Percentiles rank a stretch among this genome's conserved stretches.
These are phyloP conservation scores for Colletotrichum trifolii DNA, from an alignment of 2,329 filamentous ascomycete genomes.

Conservation along the genomic window DNA sequence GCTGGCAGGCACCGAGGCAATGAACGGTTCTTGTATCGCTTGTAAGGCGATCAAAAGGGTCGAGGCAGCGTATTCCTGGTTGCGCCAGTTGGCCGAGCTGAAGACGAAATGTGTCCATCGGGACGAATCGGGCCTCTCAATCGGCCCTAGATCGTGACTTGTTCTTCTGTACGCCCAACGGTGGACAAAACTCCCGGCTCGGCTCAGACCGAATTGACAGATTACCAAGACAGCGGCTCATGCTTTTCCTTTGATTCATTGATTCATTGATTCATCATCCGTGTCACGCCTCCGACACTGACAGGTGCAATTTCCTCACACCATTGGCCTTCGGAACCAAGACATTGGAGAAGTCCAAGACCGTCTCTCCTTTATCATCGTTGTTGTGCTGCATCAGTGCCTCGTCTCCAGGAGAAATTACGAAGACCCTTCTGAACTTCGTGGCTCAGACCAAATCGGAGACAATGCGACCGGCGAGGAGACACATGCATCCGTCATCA, in stretches of 20 bases:
- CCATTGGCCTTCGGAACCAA: conserved; percentile 8
- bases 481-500: conserved; percentile 13
- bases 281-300: background rate
- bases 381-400: background rate
- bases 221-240: no score
- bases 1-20: no score
- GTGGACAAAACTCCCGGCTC: no score
- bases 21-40: no score
- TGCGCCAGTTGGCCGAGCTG: no score
- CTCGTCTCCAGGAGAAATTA: conserved; percentile 4
- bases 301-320: background rate
- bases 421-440: background rate
- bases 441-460: background rate
- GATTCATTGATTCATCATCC: background rate
- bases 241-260: background rate
- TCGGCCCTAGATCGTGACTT: no score
- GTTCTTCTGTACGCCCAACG: no score
- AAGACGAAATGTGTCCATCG: no score
- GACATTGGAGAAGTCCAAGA: conserved; percentile 9
- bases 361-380: background rate
- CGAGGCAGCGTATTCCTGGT: no score
- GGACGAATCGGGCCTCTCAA: no score
- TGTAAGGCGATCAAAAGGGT: no score
- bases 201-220: no score
- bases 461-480: background rate